These are phyloP conservation scores for Coccomyxa subellipsoidea DNA, from an alignment of 163 green algal species.

Conservation along the genomic window DNA sequence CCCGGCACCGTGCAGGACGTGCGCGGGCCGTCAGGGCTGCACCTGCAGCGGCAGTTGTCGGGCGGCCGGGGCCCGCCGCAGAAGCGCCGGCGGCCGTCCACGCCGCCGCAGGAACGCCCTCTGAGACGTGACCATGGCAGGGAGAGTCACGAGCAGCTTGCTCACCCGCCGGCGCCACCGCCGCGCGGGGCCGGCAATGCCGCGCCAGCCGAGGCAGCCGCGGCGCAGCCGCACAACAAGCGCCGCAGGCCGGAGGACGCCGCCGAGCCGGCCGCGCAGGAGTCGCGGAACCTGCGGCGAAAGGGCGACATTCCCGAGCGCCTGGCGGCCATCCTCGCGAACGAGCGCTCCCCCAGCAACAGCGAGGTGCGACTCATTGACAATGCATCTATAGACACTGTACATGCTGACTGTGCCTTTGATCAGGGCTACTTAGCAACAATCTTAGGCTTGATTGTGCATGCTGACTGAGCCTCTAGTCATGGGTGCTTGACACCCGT, in stretches of 20 bases:
- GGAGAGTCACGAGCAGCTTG: not conserved
- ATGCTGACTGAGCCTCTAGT: no score
- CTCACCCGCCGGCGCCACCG: no score
- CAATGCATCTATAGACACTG: not conserved
- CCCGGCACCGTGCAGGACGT: no score
- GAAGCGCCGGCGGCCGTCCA: not conserved
- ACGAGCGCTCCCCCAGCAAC: not conserved
- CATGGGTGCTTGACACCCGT: no score
- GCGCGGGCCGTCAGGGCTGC: not conserved
- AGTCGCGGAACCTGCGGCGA: not conserved
- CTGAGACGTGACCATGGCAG: not conserved
- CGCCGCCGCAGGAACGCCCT: not conserved
- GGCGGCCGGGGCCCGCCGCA: no score
- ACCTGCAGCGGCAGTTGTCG: not conserved
- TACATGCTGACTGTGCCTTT: no score
- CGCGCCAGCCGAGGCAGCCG: no score
- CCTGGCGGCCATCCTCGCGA: not conserved
- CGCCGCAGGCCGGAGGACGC: not conserved
- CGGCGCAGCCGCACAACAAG: no score
- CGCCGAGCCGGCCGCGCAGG: not conserved
- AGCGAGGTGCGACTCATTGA: not conserved
- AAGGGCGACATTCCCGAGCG: not conserved
- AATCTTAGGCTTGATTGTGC: no score
- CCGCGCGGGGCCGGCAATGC: no score
- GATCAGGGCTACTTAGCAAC: no score